Percentiles rank a stretch among this genome's conserved stretches.
phyloP scores from a whole-genome alignment of 2,329 filamentous ascomycete genomes.

The Ascochyta fabae region DNA sequence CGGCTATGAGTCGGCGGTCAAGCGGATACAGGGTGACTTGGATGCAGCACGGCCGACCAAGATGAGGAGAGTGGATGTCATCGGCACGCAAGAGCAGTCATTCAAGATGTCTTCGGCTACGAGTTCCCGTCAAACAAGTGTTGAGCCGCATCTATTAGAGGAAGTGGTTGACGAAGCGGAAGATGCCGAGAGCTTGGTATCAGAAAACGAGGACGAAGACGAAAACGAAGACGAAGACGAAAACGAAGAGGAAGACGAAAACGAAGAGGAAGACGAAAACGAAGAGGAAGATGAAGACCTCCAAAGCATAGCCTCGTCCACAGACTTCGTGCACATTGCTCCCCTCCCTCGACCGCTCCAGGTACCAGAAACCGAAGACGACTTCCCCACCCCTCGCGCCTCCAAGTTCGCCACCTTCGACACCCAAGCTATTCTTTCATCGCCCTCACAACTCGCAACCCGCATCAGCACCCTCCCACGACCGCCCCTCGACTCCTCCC shows the following conservation, averaged over 20 bases:
- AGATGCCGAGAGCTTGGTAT: neutral
- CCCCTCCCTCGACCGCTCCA: slow-evolving; percentile 4
- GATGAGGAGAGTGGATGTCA: slow-evolving; percentile 17
- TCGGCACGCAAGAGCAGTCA: slow-evolving; percentile 23
- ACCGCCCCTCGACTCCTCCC: slow-evolving; percentile 15
- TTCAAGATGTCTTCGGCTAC: slow-evolving; percentile 32
- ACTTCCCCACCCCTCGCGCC: slow-evolving; percentile 39
- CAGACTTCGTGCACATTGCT: slow-evolving; percentile 12
- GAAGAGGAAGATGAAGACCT: neutral
- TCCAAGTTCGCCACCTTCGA: slow-evolving; percentile 32
- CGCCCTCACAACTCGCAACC: slow-evolving; percentile 24
- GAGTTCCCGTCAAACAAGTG: slow-evolving; percentile 2
- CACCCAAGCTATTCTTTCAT: slow-evolving; percentile 46
- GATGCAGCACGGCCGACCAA: slow-evolving; percentile 22
- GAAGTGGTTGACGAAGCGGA: slow-evolving; percentile 9
- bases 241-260: neutral
- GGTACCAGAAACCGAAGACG: slow-evolving; percentile 10
- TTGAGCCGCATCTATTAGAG: neutral
- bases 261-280: neutral
- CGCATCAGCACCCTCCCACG: slow-evolving; percentile 18
- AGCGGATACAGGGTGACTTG: slow-evolving; percentile 24
- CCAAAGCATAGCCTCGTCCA: slow-evolving; percentile 24
- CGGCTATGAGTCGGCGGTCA: slow-evolving; percentile 27
- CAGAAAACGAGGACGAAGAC: neutral
- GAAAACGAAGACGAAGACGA: neutral